These are phyloP conservation scores for Mycena olivaceomarginata DNA, from an alignment of 768 basidiomycete species.

Conservation along the genomic window DNA sequence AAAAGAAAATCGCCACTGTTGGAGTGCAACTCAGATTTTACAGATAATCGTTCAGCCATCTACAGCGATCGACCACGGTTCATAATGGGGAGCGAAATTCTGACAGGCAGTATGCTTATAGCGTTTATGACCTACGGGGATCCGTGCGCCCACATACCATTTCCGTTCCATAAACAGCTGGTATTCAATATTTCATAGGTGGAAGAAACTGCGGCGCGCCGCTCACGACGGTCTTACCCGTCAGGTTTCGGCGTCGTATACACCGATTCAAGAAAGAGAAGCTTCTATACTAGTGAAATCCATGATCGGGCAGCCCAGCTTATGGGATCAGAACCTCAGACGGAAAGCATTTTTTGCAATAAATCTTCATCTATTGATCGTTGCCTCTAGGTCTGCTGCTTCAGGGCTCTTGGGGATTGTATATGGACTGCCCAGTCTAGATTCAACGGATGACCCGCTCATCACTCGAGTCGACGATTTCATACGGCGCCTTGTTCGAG, in stretches of 20 bases:
- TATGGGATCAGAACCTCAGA: constrained; percentile 6
- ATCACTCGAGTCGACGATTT: neutral
- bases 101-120: constrained; percentile 10
- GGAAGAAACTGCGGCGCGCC: constrained; percentile 20
- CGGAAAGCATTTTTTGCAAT: neutral
- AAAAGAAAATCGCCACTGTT: neutral
- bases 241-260: neutral
- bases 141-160: neutral
- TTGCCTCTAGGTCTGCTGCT: neutral
- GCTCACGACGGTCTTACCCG: constrained; percentile 9
- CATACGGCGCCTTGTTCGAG: constrained; percentile 49
- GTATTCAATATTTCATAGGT: neutral
- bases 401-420: neutral
- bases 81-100: constrained; percentile 10
- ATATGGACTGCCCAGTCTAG: constrained; percentile 9
- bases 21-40: neutral
- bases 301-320: neutral
- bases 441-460: neutral
- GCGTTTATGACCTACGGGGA: constrained; percentile 8
- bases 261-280: constrained; percentile 1
- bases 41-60: constrained; percentile 13
- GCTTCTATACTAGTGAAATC: neutral
- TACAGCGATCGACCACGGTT: constrained; percentile 19
- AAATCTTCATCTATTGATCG: neutral
- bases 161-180: neutral